Evolutionary conservation across 352 stramenopile genomes (phyloP).

Genomic region (Aphanomyces cochlioides): DNA sequence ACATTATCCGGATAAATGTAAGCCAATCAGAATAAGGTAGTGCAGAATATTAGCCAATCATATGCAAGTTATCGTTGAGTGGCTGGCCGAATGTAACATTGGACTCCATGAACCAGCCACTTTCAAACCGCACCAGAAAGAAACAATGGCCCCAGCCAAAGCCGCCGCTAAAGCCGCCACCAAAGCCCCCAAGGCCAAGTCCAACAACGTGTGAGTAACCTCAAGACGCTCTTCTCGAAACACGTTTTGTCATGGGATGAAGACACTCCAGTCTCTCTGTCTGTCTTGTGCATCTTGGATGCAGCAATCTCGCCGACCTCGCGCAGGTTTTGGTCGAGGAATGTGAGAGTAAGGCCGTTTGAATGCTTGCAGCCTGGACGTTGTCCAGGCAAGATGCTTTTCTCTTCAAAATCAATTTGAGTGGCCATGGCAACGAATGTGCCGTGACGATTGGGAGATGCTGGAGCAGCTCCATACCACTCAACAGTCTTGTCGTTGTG

Average conservation of each 20-base stretch:
- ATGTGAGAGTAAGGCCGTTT: constrained; percentile 29
- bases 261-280: neutral
- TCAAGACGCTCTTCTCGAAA: neutral
- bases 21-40: neutral
- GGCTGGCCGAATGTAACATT: neutral
- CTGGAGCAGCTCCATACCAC: constrained; percentile 21
- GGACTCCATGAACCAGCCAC: neutral
- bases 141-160: constrained; percentile 28
- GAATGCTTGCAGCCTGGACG: neutral
- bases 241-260: neutral
- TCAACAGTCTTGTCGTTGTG: constrained; percentile 28
- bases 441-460: neutral
- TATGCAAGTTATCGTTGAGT: neutral
- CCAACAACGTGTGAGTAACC: constrained; percentile 29
- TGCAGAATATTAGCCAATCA: constrained; percentile 15
- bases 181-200: constrained; percentile 30
- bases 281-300: constrained; percentile 6
- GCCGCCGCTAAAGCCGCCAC: constrained; percentile 20
- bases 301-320: neutral
- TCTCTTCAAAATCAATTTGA: constrained; percentile 32
- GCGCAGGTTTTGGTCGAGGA: constrained; percentile 18
- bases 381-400: constrained; percentile 18
- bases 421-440: neutral
- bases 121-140: constrained; percentile 31
- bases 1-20: neutral